Percentiles rank a stretch among this genome's conserved stretches.
These are phyloP conservation scores for Phytophthora rubi DNA, from an alignment of 352 stramenopile genomes.

Conservation along the genomic window DNA sequence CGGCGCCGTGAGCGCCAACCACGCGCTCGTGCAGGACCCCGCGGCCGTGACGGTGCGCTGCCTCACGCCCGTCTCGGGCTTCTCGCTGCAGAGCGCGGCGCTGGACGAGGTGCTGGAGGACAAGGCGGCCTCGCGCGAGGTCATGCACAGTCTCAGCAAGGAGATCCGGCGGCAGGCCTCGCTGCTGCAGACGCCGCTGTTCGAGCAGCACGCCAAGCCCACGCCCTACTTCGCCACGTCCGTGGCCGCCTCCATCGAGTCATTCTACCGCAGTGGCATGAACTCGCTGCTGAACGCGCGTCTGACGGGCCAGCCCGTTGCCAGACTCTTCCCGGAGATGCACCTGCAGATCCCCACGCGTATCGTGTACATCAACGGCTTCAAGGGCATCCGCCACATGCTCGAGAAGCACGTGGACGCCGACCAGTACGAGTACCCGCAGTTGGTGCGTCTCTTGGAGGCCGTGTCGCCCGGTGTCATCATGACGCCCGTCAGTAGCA, in stretches of 20 bases:
- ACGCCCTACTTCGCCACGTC: conserved; percentile 92
- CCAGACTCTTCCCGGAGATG: conserved; percentile 94
- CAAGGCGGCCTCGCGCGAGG: conserved; percentile 74
- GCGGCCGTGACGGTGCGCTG: conserved; percentile 81
- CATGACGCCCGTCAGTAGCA: conserved; percentile 93
- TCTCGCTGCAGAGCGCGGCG: conserved; percentile 69
- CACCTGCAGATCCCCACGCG: conserved; percentile 93
- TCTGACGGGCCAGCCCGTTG: conserved; percentile 77
- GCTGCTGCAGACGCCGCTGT: conserved; percentile 86
- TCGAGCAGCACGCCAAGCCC: conserved; percentile 91
- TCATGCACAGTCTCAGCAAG: conserved; percentile 89
- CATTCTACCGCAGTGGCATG: conserved; percentile 92
- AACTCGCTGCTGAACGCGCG: conserved; percentile 93
- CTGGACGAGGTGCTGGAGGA: conserved; percentile 83
- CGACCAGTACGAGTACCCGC: conserved; percentile 84
- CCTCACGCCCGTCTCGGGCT: conserved; percentile 81
- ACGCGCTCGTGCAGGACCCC: conserved; percentile 81
- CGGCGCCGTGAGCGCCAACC: conserved; percentile 82
- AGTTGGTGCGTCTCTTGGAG: conserved; percentile 76
- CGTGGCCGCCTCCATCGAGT: conserved; percentile 92
- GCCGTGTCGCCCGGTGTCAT: conserved; percentile 90
- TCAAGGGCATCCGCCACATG: conserved; percentile 90
- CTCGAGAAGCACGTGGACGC: conserved; percentile 88
- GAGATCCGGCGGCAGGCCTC: conserved; percentile 89
- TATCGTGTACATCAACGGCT: conserved; percentile 94